These are phyloP conservation scores for Hypomontagnella monticulosa DNA, from an alignment of 495 filamentous ascomycete species.

Conservation along the genomic window DNA sequence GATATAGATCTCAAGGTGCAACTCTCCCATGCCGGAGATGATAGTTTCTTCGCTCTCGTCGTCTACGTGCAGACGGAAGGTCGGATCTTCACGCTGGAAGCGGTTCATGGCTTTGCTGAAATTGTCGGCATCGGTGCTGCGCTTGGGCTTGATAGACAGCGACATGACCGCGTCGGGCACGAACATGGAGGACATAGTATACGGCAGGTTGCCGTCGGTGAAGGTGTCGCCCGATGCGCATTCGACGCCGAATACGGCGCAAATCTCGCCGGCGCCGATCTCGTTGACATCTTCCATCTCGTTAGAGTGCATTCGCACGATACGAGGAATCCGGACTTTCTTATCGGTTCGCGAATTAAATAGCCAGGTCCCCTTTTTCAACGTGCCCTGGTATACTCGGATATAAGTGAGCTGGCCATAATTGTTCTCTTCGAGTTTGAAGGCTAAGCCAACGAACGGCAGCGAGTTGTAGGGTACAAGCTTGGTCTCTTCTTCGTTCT, in stretches of 20 bases:
- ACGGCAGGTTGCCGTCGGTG: slow-evolving; percentile 92
- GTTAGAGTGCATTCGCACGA: slow-evolving; percentile 99
- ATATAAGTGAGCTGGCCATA: slow-evolving; percentile 99
- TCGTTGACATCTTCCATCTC: slow-evolving; percentile 97
- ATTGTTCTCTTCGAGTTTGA: slow-evolving; percentile 99
- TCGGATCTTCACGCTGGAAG: slow-evolving; percentile 98
- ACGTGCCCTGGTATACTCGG: slow-evolving; percentile 93
- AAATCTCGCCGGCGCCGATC: slow-evolving; percentile 96
- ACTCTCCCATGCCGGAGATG: slow-evolving; percentile 98
- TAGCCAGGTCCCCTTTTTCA: slow-evolving; percentile 87
- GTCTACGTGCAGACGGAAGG: slow-evolving; percentile 94
- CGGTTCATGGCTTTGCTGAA: slow-evolving; percentile 99
- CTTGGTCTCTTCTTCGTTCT: slow-evolving; percentile 80
- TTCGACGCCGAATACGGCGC: slow-evolving; percentile 97
- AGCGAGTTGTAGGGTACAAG: slow-evolving; percentile 91
- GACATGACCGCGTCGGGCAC: slow-evolving; percentile 99
- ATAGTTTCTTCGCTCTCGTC: slow-evolving; percentile 92
- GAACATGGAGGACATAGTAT: slow-evolving; percentile 98
- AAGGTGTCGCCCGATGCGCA: slow-evolving; percentile 99
- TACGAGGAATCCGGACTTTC: slow-evolving; percentile 96
- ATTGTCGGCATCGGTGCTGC: slow-evolving; percentile 89
- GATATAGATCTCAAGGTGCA: slow-evolving; percentile 97
- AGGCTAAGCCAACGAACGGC: slow-evolving; percentile 95
- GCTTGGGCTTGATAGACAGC: slow-evolving; percentile 95
- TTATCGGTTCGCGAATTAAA: slow-evolving; percentile 95